These are phyloP conservation scores for Gloeopeniophorella convolvens DNA, from an alignment of 768 basidiomycete species.

Conservation along the genomic window DNA sequence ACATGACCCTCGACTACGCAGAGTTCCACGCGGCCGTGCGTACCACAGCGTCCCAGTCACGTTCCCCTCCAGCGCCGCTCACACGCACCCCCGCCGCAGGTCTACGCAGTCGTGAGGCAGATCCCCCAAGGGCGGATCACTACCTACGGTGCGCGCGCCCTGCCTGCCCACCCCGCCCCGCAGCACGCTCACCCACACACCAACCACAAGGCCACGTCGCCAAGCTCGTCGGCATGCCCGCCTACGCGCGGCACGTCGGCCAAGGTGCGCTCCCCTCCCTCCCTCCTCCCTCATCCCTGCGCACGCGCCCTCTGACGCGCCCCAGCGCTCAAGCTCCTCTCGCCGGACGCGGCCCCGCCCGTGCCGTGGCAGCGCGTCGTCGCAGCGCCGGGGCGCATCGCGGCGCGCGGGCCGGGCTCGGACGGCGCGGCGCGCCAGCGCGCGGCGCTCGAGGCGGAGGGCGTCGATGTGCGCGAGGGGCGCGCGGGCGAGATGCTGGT, in stretches of 20 bases:
- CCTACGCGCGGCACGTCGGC: conserved; percentile 74
- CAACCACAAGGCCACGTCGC: conserved; percentile 60
- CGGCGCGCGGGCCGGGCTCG: conserved; percentile 80
- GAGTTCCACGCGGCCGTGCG: conserved; percentile 57
- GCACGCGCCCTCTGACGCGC: not conserved
- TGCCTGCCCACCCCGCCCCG: not conserved
- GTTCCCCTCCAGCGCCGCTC: not conserved
- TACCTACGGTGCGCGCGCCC: conserved; percentile 52
- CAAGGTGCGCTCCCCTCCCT: conserved; percentile 44
- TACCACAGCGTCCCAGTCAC: not conserved
- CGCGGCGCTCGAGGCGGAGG: conserved; percentile 73
- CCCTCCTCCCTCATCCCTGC: not conserved
- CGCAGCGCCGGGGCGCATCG: conserved; percentile 62
- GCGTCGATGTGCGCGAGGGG: conserved; percentile 62
- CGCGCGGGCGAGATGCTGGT: conserved; percentile 54
- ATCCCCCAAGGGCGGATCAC: conserved; percentile 68
- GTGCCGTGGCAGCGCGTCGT: conserved; percentile 83
- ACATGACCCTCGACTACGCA: conserved; percentile 41
- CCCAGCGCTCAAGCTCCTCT: conserved; percentile 72
- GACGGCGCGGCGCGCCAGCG: conserved; percentile 70
- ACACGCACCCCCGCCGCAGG: conserved; percentile 34
- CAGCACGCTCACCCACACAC: not conserved
- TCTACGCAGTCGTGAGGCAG: conserved; percentile 63
- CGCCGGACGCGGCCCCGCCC: conserved; percentile 50
- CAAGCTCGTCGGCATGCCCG: conserved; percentile 73